A percentile compares a stretch with the other conserved stretches of the same genome.
Evolutionary conservation across 2,329 filamentous ascomycete species (phyloP).

Genomic region (Trichoderma koningii): DNA sequence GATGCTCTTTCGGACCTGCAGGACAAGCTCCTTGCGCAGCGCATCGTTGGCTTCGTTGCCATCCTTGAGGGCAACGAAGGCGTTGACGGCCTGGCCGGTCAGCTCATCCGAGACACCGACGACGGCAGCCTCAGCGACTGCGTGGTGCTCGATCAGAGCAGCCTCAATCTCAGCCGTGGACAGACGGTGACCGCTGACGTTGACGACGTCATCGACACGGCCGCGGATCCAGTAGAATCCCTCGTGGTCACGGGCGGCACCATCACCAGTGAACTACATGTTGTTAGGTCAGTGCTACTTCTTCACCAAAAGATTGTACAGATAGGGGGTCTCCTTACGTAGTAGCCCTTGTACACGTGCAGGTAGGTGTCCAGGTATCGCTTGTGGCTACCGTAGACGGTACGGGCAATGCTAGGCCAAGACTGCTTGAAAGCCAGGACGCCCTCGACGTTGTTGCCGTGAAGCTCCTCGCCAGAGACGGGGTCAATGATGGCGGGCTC

Average conservation of each 20-base stretch:
- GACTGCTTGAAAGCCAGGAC: conserved; percentile 96
- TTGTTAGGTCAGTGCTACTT: conserved; percentile 16
- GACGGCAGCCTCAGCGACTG: conserved; percentile 91
- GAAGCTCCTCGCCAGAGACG: conserved; percentile 87
- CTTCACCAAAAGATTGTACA: neutral
- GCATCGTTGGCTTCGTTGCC: conserved; percentile 74
- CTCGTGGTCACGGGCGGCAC: conserved; percentile 93
- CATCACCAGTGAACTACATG: conserved; percentile 81
- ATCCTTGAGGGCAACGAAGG: conserved; percentile 92
- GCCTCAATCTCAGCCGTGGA: conserved; percentile 98
- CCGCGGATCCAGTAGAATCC: conserved; percentile 99
- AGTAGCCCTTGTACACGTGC: conserved; percentile 97
- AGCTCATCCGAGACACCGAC: conserved; percentile 92
- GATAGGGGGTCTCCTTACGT: conserved; percentile 62
- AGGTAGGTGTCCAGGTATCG: conserved; percentile 98
- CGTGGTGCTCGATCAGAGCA: conserved; percentile 86
- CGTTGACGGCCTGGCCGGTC: conserved; percentile 95
- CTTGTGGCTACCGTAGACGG: conserved; percentile 96
- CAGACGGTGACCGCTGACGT: conserved; percentile 92
- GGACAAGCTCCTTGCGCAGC: conserved; percentile 87
- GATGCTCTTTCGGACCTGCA: conserved; percentile 96
- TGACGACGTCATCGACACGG: conserved; percentile 97
- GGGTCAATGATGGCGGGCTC: conserved; percentile 98
- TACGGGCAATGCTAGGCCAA: conserved; percentile 98
- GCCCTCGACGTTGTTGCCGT: conserved; percentile 95